These are phyloP conservation scores for Globisporangium uncinulatum DNA, from an alignment of 352 stramenopile species.

Conservation along the genomic window DNA sequence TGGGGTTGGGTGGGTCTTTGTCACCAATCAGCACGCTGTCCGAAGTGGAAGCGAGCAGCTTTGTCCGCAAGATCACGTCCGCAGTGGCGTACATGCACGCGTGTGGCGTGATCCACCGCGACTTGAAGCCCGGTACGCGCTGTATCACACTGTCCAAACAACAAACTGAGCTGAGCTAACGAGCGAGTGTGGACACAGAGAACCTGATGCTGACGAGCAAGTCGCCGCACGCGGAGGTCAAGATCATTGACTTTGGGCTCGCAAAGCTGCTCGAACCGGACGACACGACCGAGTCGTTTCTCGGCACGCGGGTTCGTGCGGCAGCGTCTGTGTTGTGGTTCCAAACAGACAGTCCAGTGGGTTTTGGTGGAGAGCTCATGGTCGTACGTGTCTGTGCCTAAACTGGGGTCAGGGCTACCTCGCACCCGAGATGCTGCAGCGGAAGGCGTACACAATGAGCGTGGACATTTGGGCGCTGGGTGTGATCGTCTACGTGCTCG, in stretches of 20 bases:
- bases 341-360: background rate
- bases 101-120: conserved; percentile 84
- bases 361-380: background rate
- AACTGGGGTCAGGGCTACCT: conserved; percentile 89
- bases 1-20: background rate
- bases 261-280: conserved; percentile 90
- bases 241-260: conserved; percentile 99
- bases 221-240: conserved; percentile 82
- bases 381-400: too few species aligned
- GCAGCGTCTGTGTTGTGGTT: background rate
- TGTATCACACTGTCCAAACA: background rate
- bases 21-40: conserved; percentile 54
- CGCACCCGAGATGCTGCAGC: conserved; percentile 97
- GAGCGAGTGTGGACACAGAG: conserved; percentile 21
- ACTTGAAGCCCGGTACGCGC: conserved; percentile 79
- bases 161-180: too few species aligned
- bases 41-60: conserved; percentile 78
- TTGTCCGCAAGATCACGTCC: conserved; percentile 89
- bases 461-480: conserved; percentile 98
- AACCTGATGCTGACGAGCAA: conserved; percentile 86
- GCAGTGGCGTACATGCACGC: conserved; percentile 87
- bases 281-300: conserved; percentile 76
- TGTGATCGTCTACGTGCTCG: conserved; percentile 97
- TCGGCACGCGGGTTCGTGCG: conserved; percentile 57
- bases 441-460: conserved; percentile 94